Percentiles rank a stretch among this genome's conserved stretches.
These are phyloP conservation scores for Yarrowia bubula DNA, from an alignment of 805 yeast species.

Conservation along the genomic window DNA sequence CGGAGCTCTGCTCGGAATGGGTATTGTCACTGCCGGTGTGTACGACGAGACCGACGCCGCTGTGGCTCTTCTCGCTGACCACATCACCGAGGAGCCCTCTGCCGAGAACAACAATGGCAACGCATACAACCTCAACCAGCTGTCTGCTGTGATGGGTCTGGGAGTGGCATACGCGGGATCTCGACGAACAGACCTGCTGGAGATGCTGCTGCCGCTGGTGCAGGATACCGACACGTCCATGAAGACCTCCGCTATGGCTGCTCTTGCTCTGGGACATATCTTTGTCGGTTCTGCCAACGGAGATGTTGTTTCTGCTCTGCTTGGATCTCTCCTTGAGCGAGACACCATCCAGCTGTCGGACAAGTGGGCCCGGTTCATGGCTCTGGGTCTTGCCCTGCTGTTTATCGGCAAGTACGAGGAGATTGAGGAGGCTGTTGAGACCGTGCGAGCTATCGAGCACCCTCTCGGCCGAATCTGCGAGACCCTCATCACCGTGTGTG, in stretches of 20 bases:
- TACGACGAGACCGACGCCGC: slow-evolving; percentile 97
- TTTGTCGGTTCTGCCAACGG: slow-evolving; percentile 96
- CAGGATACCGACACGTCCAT: slow-evolving; percentile 71
- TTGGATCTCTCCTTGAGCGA: slow-evolving; percentile 87
- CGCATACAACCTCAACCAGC: slow-evolving; percentile 41
- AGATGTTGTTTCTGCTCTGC: slow-evolving; percentile 85
- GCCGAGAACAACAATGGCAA: slow-evolving; percentile 37
- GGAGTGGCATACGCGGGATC: slow-evolving; percentile 96
- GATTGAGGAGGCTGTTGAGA: slow-evolving; percentile 85
- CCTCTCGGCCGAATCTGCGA: slow-evolving; percentile 87
- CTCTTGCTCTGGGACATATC: slow-evolving; percentile 88
- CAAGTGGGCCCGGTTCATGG: slow-evolving; percentile 86
- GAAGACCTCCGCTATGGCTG: slow-evolving; percentile 81
- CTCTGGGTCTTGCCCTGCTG: slow-evolving; percentile 85
- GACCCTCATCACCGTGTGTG: slow-evolving; percentile 86
- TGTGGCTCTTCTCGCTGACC: slow-evolving; percentile 75
- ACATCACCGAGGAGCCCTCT: slow-evolving; percentile 62
- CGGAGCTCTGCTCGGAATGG: slow-evolving; percentile 95
- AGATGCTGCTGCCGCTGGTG: slow-evolving; percentile 74
- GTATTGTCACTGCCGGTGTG: slow-evolving; percentile 85
- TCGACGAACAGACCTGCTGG: slow-evolving; percentile 76
- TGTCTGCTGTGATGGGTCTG: slow-evolving; percentile 84
- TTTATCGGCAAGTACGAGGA: slow-evolving; percentile 93
- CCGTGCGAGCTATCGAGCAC: slow-evolving; percentile 91
- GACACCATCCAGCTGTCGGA: slow-evolving; percentile 71